A percentile compares a stretch with the other conserved stretches of the same genome.
These are phyloP conservation scores for Stylosanthes scabra DNA, from an alignment of 331 rosid genomes.

Conservation along the genomic window DNA sequence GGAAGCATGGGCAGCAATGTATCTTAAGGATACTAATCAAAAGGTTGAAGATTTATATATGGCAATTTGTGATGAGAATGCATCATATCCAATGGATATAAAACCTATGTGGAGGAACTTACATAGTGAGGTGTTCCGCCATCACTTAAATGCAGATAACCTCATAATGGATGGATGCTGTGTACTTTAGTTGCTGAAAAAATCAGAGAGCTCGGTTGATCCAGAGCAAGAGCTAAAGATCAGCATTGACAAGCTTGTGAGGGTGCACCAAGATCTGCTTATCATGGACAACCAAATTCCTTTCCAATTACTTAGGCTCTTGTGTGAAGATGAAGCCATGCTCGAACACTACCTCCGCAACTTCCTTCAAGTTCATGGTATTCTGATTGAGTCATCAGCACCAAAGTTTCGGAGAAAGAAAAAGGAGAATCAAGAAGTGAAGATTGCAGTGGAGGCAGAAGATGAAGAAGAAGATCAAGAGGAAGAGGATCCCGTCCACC, in stretches of 20 bases:
- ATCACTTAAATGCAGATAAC: too few species aligned
- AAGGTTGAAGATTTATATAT: too few species aligned
- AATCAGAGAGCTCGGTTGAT: not conserved
- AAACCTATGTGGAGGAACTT: too few species aligned
- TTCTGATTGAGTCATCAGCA: not conserved
- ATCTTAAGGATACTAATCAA: too few species aligned
- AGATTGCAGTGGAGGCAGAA: not conserved
- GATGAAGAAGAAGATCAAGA: not conserved
- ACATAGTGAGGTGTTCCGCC: too few species aligned
- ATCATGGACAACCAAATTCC: conserved; percentile 21
- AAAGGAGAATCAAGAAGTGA: not conserved
- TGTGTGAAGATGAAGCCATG: not conserved
- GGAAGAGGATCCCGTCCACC: not conserved
- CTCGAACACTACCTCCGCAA: not conserved
- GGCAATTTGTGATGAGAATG: not conserved
- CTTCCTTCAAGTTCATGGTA: not conserved
- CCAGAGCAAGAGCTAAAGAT: not conserved
- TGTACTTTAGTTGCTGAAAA: not conserved
- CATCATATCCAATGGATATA: too few species aligned
- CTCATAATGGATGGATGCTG: not conserved
- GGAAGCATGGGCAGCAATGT: too few species aligned
- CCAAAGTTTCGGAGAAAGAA: not conserved
- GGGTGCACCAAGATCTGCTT: not conserved
- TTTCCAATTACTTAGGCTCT: not conserved
- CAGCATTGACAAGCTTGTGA: not conserved